Base-by-base conservation (phyloP, 257 asterid species). In the Paraleonurus japonicus region DNA sequence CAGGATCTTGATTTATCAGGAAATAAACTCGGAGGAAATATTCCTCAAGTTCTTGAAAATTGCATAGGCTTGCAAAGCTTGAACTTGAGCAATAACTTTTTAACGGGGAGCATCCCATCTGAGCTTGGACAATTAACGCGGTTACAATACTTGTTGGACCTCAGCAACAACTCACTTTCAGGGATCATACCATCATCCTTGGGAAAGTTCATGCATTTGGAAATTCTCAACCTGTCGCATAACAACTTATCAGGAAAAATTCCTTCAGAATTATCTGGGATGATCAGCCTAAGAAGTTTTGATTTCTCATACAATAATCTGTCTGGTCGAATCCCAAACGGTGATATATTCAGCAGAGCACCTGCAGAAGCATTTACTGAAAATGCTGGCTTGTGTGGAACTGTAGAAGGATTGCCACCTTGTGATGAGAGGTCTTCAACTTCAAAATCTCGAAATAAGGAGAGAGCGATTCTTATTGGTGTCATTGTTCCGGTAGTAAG, bases 311-410 rank as follows among this genome's bases (percentile, higher is more conserved):
- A 80, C 85, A 93, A 93, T 70, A 65, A 80, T 30, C 76, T 93
- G 67, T 85, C 92, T 1, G 94, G 94, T 65, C 87, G 76, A 32
- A 69, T 89, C 69, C 98, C 98, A 0, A 58, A 37, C 0, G 77
- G 70, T 27, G 75, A 58, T 67, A 41, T 61, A 61, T 92, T 92
- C 80, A 75, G 16, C 1, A 33, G 32, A 30, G 87, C 88, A 35
- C 58, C 89, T 3, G 81, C 81, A 37, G 24, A 72, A 32, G 83
- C 87, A 65, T 93, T 77, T 69, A 23, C 28, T 7, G 94, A 75
- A 22, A 93, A 93, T 62, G 8, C 76, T 4, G 92, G 87, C 22
- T 45, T 93, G 61, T 93, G 98, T 77, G 97, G 96, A 74, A 64
- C 82, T 58, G 79, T 71, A 79, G 73, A 75, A 63, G 94, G 95